Percentiles rank a stretch among this genome's conserved stretches.
phyloP scores from a whole-genome alignment of 441 rosid species.

The Corymbia calophylla region DNA sequence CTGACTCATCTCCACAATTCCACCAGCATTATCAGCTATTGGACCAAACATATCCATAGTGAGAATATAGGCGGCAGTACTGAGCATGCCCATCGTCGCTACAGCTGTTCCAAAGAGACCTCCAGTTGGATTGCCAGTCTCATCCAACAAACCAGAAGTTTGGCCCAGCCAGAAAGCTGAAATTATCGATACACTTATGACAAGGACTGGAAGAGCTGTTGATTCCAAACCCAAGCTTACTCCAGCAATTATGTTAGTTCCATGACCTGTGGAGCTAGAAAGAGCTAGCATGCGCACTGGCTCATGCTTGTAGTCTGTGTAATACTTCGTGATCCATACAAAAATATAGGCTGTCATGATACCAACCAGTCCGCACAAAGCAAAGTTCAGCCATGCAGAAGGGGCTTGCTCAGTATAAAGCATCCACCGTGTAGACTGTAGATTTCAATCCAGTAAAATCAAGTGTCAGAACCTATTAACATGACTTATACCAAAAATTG shows the following conservation, averaged over 20 bases:
- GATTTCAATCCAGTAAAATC: slow-evolving; percentile 12
- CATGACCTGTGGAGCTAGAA: slow-evolving; percentile 96
- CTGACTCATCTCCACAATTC: slow-evolving; percentile 99
- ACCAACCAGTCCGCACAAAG: slow-evolving; percentile 92
- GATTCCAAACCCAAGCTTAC: slow-evolving; percentile 98
- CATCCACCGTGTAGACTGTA: slow-evolving; percentile 96
- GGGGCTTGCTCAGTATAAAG: slow-evolving; percentile 96
- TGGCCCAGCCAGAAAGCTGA: slow-evolving; percentile 94
- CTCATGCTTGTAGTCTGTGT: slow-evolving; percentile 96
- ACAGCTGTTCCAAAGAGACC: slow-evolving; percentile 99
- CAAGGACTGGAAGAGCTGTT: slow-evolving; percentile 96
- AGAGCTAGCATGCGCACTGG: slow-evolving; percentile 93
- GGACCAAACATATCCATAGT: slow-evolving; percentile 99
- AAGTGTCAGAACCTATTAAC: slow-evolving; percentile 11
- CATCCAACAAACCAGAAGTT: slow-evolving; percentile 90
- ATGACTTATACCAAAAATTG: not conserved
- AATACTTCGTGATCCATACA: slow-evolving; percentile 94
- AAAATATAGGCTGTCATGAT: slow-evolving; percentile 88
- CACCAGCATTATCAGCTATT: slow-evolving; percentile 99
- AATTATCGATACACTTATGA: slow-evolving; percentile 70
- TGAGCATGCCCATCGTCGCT: slow-evolving; percentile 99
- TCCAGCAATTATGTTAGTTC: slow-evolving; percentile 98
- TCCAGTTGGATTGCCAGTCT: slow-evolving; percentile 74
- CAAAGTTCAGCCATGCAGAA: slow-evolving; percentile 94
- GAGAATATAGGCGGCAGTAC: slow-evolving; percentile 97